Percentiles rank a stretch among this genome's conserved stretches.
Evolutionary conservation across 371 early-diverging fungal species (phyloP).

Genomic region (Mucor irregularis): DNA sequence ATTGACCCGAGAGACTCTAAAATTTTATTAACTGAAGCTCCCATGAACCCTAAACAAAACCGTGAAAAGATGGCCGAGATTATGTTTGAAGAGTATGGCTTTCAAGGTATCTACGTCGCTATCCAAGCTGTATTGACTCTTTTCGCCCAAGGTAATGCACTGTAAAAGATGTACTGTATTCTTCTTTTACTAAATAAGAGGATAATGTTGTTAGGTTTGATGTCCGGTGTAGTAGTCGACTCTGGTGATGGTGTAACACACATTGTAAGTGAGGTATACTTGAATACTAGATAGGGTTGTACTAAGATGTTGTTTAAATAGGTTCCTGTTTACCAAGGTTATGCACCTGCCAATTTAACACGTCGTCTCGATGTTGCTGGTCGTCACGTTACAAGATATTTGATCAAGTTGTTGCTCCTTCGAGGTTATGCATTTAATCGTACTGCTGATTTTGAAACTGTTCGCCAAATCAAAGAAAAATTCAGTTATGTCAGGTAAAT

Average conservation of each 20-base stretch:
- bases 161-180: not conserved
- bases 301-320: too few relatives aligned
- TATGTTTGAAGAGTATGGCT: constrained; percentile 96
- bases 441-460: constrained; percentile 97
- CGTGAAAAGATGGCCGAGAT: constrained; percentile 91
- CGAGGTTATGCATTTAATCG: constrained; percentile 97
- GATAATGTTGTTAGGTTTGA: constrained; percentile 60
- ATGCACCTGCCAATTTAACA: constrained; percentile 88
- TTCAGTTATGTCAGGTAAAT: constrained; percentile 92
- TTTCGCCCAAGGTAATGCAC: constrained; percentile 87
- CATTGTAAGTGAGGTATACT: constrained; percentile 57
- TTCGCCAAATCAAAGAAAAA: constrained; percentile 96
- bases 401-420: constrained; percentile 90
- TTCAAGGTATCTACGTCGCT: constrained; percentile 91
- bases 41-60: constrained; percentile 92
- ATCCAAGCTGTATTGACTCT: constrained; percentile 97
- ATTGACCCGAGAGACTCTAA: constrained; percentile 88
- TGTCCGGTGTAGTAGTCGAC: constrained; percentile 97
- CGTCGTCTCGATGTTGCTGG: constrained; percentile 96
- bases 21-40: constrained; percentile 95
- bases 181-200: not conserved
- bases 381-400: constrained; percentile 94
- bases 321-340: constrained; percentile 95
- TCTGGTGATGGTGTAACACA: constrained; percentile 98
- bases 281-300: too few relatives aligned